Evolutionary conservation across 1,139 yeast genomes (phyloP), one percentile per base, ranked within the genome.

Genomic region (Saccharomycopsis hybrid): DNA sequence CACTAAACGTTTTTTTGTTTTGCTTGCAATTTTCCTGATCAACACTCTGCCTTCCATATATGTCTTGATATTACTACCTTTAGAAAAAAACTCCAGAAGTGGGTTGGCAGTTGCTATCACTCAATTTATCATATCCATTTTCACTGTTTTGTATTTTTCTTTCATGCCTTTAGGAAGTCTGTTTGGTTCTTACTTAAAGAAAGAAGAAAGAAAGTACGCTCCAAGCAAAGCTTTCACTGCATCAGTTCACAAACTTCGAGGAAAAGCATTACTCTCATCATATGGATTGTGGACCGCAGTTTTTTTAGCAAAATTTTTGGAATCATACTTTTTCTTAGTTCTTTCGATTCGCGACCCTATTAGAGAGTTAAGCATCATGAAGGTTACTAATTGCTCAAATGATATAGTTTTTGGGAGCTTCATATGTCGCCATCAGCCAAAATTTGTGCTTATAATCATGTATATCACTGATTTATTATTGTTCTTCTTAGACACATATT

Each of bases 401-500:
- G 92, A 84, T 57, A 54, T 60, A 0, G 58, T 70, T 18, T 55
- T 84, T 3, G 82, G 85, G 0, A 64, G 63, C 1, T 44, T 67
- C 7, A 53, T 87, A 1, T 88, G 96, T 62, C 59, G 61, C 28
- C 67, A 74, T 46, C 94, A 86, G 54, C 80, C 89, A 0, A 69
- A 67, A 45, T 61, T 85, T 7, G 70, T 82, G 0, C 63, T 88
- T 39, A 67, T 66, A 0, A 64, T 85, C 44, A 76, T 87, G 62
- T 68, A 75, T 39, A 54, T 82, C 24, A 81, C 90, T 0, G 92
- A 87, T 62, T 69, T 86, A 65, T 73, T 85, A 1, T 68, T 88
- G 43, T 88, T 86, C 62, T 85, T 88, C 60, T 70, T 88, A 53
- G 96, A 88, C 60, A 87, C 96, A 0, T 88, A 88, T 58, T 73